phyloP scores from a whole-genome alignment of 345 rosid genomes.

The Citrus inodora region DNA sequence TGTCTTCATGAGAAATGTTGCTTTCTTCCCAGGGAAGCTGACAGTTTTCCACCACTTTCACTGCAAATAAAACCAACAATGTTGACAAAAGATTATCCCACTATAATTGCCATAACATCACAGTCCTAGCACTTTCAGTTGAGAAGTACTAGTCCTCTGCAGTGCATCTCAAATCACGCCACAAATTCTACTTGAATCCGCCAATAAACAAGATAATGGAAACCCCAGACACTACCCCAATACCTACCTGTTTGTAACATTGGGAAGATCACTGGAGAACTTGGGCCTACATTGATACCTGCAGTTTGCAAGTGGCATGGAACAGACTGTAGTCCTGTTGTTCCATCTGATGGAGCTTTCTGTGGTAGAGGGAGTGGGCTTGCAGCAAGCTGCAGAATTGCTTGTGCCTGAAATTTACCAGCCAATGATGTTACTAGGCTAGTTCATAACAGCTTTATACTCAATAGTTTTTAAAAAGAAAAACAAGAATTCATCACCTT shows the following conservation, averaged over 20 bases:
- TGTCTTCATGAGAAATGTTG: conserved; percentile 21
- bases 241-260: conserved; percentile 25
- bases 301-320: conserved; percentile 27
- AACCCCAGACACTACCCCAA: conserved; percentile 1
- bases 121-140: background rate
- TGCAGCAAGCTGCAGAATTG: conserved; percentile 40
- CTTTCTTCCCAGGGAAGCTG: conserved; percentile 17
- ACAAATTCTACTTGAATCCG: background rate
- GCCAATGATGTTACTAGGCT: conserved; percentile 10
- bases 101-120: background rate
- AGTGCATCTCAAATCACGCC: background rate
- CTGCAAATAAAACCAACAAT: conserved; percentile 14
- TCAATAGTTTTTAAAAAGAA: conserved; percentile 3
- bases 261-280: conserved; percentile 17
- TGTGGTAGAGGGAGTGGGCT: conserved; percentile 20
- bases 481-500: conserved; percentile 23
- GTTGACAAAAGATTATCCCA: conserved; percentile 6
- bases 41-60: conserved; percentile 17
- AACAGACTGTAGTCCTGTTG: conserved; percentile 20
- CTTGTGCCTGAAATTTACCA: conserved; percentile 31
- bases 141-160: background rate
- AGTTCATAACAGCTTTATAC: background rate
- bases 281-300: conserved; percentile 19
- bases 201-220: background rate
- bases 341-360: conserved; percentile 20